Evolutionary conservation across 225 moss, liverwort and hornwort genomes (phyloP), one percentile per base, ranked within the genome.

Genomic region (Bryoerythrophyllum caledonicum): DNA sequence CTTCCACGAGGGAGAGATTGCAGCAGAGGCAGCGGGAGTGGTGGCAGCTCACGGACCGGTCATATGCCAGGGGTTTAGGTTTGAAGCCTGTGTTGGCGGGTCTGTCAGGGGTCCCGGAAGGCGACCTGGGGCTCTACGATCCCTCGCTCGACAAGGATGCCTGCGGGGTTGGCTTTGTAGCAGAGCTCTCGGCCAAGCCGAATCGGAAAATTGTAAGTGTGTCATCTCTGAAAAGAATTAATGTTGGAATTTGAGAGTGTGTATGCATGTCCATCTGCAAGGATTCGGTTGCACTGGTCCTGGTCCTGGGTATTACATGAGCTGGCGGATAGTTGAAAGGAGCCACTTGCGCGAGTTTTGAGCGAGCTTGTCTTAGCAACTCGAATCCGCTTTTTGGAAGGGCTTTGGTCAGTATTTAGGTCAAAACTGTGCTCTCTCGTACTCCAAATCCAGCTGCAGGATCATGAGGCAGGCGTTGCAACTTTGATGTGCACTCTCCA

Each of bases 141-240:
- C 92, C 90, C 12, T 70, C 92, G 1, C 67, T 90, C 56, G 88
- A 92, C 78, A 88, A 84, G 73, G 92, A 92, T 75, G 76, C 92
- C 10, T 92, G 92, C 72, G 90, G 87, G 17, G 92, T 92, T 19
- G 92, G 92, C 25, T 90, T 92, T 66, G 79, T 92, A 14, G 92
- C 92, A 8, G 87, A 92, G 53, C 86, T 92, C 20, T 92, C 88
- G 19, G 92, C 92, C 37, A 78, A 83, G 70, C 88, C 92, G 10
- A 86, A 78, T 26, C 77, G 87, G 17, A 67, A 82, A 63, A 88
- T 87, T 67, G 92, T 92, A 76, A 74, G 83, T 71, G 15, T n/a
- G 7, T 60, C 1, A 21, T 41, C 3, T 9, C 14, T 9, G 48
- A 72, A 15, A 32, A 34, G 61, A 48, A 6, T 49, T 1, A 19